Percentiles rank a stretch among this genome's conserved stretches.
Conservation (phyloP, 148 eudicot species). For the Vaccinium macrocarpon region DNA sequence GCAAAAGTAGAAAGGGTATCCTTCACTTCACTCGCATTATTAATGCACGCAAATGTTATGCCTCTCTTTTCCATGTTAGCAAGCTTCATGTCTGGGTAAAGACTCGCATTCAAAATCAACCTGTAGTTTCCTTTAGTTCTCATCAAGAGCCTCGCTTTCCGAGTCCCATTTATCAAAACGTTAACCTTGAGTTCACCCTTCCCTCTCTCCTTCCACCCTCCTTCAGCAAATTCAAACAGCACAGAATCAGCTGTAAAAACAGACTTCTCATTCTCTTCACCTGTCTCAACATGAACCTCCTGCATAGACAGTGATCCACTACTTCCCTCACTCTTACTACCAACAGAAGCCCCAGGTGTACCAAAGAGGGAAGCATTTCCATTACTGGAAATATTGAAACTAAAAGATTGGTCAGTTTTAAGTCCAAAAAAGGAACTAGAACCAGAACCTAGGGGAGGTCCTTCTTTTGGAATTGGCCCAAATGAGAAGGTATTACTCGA, state of each 20-base stretch:
- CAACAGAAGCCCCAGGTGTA: slow-evolving; percentile 38
- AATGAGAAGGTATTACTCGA: slow-evolving; percentile 75
- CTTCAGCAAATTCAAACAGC: slow-evolving; percentile 73
- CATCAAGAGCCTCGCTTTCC: slow-evolving; percentile 87
- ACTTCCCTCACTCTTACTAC: slow-evolving; percentile 46
- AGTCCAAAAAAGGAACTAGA: slow-evolving; percentile 27
- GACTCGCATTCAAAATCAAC: slow-evolving; percentile 79
- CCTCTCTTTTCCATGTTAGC: slow-evolving; percentile 94
- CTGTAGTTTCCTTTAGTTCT: slow-evolving; percentile 80
- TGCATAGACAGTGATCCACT: slow-evolving; percentile 48
- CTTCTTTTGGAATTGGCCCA: slow-evolving; percentile 58
- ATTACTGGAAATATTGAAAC: slow-evolving; percentile 48
- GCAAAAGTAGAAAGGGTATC: slow-evolving; percentile 77
- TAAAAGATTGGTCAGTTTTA: slow-evolving; percentile 36
- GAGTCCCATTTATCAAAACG: slow-evolving; percentile 44
- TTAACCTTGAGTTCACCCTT: slow-evolving; percentile 92
- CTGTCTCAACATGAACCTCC: slow-evolving; percentile 80
- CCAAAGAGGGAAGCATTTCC: slow-evolving; percentile 63
- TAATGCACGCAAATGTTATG: slow-evolving; percentile 85
- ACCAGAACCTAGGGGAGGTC: slow-evolving; percentile 36
- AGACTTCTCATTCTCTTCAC: slow-evolving; percentile 85
- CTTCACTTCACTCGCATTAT: slow-evolving; percentile 67
- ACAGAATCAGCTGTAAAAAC: slow-evolving; percentile 79
- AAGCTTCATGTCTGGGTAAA: slow-evolving; percentile 88
- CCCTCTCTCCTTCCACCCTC: slow-evolving; percentile 97